Base-by-base conservation (phyloP, 306 rosid genomes). In the Carpinus fangiana region DNA sequence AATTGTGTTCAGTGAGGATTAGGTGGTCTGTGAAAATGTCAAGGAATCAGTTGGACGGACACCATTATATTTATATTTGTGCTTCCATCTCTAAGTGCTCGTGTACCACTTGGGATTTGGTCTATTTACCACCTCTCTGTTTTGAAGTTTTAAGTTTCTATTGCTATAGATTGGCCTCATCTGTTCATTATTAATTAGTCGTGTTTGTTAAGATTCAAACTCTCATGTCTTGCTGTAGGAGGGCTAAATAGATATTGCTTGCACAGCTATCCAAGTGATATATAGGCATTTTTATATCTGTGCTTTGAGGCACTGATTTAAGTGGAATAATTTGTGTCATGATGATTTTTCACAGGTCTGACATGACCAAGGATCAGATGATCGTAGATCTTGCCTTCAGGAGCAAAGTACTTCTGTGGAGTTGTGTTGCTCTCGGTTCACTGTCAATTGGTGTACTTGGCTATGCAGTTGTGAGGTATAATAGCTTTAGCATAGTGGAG, bases 291-390 rank as follows among this genome's bases (percentile, higher is more conserved):
- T 54, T 21, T 48, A 34, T n/a, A 46, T 52, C 50, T 21, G 54
- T 12, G 6, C 72, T 67, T 41, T 67, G 47, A 46, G 50, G 20
- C 48, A 28, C 31, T 73, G 74, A 48, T 43, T 79, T 28, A 23
- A 66, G 47, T 34, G 36, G 62, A 79, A 36, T 50, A 62, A 84
- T 47, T 13, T 17, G 53, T 77, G 41, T 55, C 79, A 18, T 84
- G 60, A 50, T 56, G 72, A 18, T 76, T 77, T 65, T 79, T 86
- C 85, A 81, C 85, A 93, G 99, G 86, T 90, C 93, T 60, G 93
- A 90, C 75, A 78, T 87, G 93, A 87, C 78, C 34, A 93, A 95
- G 89, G 96, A 95, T 73, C 90, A 90, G 87, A 93, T 95, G 94
- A 85, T 95, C 78, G 57, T 54, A 60, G 90, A 91, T 77, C 90